Percentiles rank a stretch among this genome's conserved stretches.
phyloP scores from a whole-genome alignment of 73 alveolate genomes.

The Uronychia binucleata region DNA sequence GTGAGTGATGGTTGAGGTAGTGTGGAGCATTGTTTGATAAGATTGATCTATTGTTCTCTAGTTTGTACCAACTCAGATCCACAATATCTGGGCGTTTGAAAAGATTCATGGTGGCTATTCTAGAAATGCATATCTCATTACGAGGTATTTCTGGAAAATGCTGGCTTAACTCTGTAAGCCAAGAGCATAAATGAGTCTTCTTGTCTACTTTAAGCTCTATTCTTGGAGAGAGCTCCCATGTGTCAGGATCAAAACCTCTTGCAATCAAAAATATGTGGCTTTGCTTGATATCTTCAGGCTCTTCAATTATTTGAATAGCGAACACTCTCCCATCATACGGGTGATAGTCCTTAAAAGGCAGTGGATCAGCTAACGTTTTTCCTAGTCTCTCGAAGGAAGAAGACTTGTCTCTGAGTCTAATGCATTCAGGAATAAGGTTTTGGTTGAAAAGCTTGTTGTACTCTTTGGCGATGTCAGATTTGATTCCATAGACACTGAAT shows the following conservation, averaged over 20 bases:
- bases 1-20: no score
- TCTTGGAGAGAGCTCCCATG: conserved; percentile 44
- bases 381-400: neutral
- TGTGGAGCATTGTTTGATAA: neutral
- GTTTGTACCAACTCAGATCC: neutral
- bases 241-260: conserved; percentile 43
- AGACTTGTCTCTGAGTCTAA: conserved; percentile 6
- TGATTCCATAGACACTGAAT: neutral
- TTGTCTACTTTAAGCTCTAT: conserved; percentile 32
- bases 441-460: neutral
- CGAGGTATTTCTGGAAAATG: conserved; percentile 30
- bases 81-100: conserved; percentile 1
- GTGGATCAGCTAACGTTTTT: neutral
- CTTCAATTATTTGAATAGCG: neutral
- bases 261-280: neutral
- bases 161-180: neutral
- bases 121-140: conserved; percentile 9
- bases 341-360: neutral
- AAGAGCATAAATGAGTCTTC: conserved; percentile 1
- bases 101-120: neutral
- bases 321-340: conserved; percentile 1
- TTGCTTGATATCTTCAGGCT: neutral
- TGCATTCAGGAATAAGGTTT: neutral
- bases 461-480: neutral
- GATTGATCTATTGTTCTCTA: neutral